Conservation (phyloP, 1,284 basidiomycete species). For the Mycena citricolor region DNA sequence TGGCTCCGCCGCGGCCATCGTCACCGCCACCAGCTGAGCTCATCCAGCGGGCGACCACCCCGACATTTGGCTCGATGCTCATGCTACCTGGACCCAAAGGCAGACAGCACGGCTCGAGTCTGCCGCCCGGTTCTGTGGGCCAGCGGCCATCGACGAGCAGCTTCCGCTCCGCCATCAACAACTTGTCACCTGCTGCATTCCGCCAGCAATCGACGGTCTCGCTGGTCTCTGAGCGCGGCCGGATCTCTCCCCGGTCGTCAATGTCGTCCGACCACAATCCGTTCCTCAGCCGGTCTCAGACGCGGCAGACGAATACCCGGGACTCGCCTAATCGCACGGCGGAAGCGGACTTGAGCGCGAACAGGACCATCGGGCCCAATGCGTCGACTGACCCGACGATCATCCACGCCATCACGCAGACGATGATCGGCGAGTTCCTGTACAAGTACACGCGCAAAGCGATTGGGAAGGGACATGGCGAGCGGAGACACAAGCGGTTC, state of each 20-base stretch:
- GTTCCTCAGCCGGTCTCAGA: constrained; percentile 30
- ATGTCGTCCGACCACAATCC: constrained; percentile 71
- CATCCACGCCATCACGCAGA: constrained; percentile 97
- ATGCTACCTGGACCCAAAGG: constrained; percentile 54
- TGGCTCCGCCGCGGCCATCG: constrained; percentile 77
- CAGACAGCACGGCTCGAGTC: constrained; percentile 64
- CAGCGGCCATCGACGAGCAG: constrained; percentile 77
- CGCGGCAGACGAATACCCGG: constrained; percentile 9
- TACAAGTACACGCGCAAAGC: constrained; percentile 95
- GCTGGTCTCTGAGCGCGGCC: constrained; percentile 61
- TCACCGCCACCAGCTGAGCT: constrained; percentile 89
- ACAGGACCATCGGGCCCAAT: constrained; percentile 29
- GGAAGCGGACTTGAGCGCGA: constrained; percentile 34
- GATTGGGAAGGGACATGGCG: constrained; percentile 90
- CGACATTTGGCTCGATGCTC: constrained; percentile 66
- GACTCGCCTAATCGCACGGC: constrained; percentile 34
- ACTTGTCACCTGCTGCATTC: constrained; percentile 48
- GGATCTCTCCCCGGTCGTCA: constrained; percentile 71
- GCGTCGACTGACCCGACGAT: constrained; percentile 76
- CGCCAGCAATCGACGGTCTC: constrained; percentile 62
- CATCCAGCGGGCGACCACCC: constrained; percentile 83
- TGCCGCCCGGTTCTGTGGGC: constrained; percentile 68
- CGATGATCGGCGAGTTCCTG: constrained; percentile 99
- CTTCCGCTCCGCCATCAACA: constrained; percentile 71
- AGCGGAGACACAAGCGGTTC: constrained; percentile 92